These are phyloP conservation scores for Lepidium didymum DNA, from an alignment of 345 rosid species.

Conservation along the genomic window DNA sequence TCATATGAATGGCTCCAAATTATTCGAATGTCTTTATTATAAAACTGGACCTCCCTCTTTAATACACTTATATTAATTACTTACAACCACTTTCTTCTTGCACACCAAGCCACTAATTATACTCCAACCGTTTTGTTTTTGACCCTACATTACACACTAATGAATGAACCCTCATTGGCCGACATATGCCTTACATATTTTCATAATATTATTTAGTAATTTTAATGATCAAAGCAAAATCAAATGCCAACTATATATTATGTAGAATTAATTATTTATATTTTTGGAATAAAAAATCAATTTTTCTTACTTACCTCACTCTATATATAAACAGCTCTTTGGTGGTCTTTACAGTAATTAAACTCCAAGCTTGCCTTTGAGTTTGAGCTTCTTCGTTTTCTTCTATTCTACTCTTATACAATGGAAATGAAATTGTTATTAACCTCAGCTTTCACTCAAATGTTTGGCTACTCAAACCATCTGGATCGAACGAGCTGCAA, in stretches of 20 bases:
- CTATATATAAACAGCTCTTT: constrained; percentile 4
- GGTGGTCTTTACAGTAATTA: not conserved
- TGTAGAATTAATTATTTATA: not conserved
- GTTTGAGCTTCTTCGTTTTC: not conserved
- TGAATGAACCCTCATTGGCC: not conserved
- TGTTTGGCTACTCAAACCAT: constrained; percentile 25
- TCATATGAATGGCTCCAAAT: constrained; percentile 31
- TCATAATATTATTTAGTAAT: not conserved
- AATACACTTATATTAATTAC: constrained; percentile 6
- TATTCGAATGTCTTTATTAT: constrained; percentile 10
- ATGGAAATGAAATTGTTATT: constrained; percentile 37
- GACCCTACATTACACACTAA: not conserved
- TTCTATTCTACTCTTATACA: not conserved
- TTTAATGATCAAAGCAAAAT: not conserved
- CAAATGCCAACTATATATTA: not conserved
- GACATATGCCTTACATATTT: not conserved
- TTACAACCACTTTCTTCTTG: constrained; percentile 18
- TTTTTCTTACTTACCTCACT: constrained; percentile 3
- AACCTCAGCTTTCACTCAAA: constrained; percentile 25
- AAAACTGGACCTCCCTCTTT: constrained; percentile 9
- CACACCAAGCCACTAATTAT: constrained; percentile 19
- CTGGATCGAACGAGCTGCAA: not conserved
- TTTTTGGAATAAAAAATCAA: not conserved
- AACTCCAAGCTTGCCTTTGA: constrained; percentile 3
- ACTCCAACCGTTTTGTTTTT: constrained; percentile 11